Conservation (phyloP, 1,284 basidiomycete genomes). For the Leccinum subfulvum region DNA sequence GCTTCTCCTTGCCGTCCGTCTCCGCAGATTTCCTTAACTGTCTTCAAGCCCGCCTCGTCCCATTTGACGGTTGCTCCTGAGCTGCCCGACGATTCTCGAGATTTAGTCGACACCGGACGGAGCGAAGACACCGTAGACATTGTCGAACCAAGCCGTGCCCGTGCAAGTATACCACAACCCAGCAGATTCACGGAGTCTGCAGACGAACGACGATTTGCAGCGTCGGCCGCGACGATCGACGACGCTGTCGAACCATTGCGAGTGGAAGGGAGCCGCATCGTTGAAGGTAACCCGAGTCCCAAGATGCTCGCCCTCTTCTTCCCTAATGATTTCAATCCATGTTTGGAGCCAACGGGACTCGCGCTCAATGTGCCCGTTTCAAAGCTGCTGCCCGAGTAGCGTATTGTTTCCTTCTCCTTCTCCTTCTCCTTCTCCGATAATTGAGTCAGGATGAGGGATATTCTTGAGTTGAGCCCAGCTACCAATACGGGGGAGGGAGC, state of each 20-base stretch:
- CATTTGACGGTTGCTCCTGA: constrained; percentile 52
- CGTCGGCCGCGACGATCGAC: constrained; percentile 26
- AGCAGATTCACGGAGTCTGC: constrained; percentile 41
- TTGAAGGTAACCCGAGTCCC: constrained; percentile 46
- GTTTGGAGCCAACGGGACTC: constrained; percentile 34
- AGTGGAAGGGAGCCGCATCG: constrained; percentile 47
- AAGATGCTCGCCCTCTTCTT: constrained; percentile 59
- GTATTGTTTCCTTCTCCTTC: constrained; percentile 33
- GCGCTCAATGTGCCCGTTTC: constrained; percentile 56
- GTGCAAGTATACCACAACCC: constrained; percentile 31
- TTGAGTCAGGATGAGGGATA: constrained; percentile 36
- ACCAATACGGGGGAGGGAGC: constrained; percentile 66
- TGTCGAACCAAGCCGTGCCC: constrained; percentile 43
- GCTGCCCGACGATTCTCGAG: constrained; percentile 48
- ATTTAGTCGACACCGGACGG: constrained; percentile 55
- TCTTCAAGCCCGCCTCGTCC: constrained; percentile 63
- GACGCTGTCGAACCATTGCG: constrained; percentile 45
- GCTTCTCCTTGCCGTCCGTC: constrained; percentile 13
- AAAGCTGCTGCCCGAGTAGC: constrained; percentile 60
- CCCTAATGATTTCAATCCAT: constrained; percentile 38
- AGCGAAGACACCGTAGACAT: constrained; percentile 55
- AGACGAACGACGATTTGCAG: constrained; percentile 39
- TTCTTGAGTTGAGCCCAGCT: constrained; percentile 64
- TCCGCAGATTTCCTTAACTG: constrained; percentile 48
- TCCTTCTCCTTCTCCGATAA: constrained; percentile 28